Conservation (phyloP, 2,329 filamentous ascomycete genomes). For the Falciphora oryzae region DNA sequence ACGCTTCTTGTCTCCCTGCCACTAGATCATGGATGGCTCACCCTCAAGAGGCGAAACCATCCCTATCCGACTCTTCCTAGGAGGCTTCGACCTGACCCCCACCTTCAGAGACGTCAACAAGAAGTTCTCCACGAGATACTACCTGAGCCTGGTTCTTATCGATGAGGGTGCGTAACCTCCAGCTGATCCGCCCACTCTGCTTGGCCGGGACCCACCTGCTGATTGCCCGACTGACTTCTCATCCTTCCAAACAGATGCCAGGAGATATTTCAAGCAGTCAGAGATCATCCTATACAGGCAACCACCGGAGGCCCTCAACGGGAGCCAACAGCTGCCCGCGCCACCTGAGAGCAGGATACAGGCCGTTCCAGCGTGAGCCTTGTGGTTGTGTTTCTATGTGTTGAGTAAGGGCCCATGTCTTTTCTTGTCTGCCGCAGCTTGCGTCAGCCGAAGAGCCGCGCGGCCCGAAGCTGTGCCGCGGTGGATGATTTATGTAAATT, state of each 20-base stretch:
- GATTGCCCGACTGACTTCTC: constrained; percentile 1
- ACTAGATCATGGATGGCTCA: constrained; percentile 96
- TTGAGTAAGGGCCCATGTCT: no score
- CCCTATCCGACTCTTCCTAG: constrained; percentile 92
- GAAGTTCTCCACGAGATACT: constrained; percentile 98
- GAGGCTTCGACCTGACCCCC: constrained; percentile 93
- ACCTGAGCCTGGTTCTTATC: constrained; percentile 90
- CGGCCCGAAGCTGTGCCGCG: not conserved
- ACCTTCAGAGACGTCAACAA: constrained; percentile 99
- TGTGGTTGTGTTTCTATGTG: not conserved
- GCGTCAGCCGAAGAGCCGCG: not conserved
- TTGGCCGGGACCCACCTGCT: constrained; percentile 3
- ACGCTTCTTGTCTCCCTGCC: not conserved
- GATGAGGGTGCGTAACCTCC: constrained; percentile 65
- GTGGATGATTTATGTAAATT: not conserved
- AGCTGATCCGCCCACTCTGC: constrained; percentile 13
- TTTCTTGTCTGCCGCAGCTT: not conserved
- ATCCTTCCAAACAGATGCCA: constrained; percentile 60
- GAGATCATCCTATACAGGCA: constrained; percentile 97
- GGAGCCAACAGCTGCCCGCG: constrained; percentile 28
- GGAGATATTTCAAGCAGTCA: constrained; percentile 98
- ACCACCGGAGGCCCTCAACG: constrained; percentile 49
- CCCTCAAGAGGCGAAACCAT: constrained; percentile 92
- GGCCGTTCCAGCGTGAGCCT: constrained; percentile 28
- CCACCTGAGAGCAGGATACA: constrained; percentile 41